phyloP scores from a whole-genome alignment of 495 filamentous ascomycete genomes.

The Annulohypoxylon bovei region DNA sequence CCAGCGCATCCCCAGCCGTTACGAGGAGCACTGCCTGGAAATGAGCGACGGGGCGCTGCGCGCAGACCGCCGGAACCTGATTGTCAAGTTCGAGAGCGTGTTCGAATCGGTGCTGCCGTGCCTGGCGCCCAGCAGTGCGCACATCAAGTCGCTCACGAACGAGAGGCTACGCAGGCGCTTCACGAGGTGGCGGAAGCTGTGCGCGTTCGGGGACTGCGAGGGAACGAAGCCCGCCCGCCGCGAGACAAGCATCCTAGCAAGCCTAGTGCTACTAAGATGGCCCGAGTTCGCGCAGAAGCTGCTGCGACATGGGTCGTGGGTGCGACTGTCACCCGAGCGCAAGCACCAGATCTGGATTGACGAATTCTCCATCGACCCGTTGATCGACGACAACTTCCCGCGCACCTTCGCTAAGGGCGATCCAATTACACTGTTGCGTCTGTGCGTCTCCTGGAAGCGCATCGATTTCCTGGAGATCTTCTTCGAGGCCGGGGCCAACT shows the following conservation, averaged over 20 bases:
- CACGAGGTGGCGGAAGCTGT: slow-evolving; percentile 23
- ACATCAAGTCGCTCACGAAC: slow-evolving; percentile 9
- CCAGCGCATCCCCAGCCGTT: slow-evolving; percentile 18
- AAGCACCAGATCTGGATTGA: slow-evolving; percentile 29
- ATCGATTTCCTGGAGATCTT: slow-evolving; percentile 31
- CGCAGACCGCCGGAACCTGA: slow-evolving; percentile 8
- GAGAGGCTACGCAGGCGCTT: background rate
- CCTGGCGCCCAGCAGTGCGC: slow-evolving; percentile 3
- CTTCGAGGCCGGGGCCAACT: slow-evolving; percentile 23
- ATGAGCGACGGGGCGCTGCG: slow-evolving; percentile 25
- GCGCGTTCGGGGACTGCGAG: background rate
- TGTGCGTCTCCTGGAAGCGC: slow-evolving; percentile 30
- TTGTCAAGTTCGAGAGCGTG: slow-evolving; percentile 10
- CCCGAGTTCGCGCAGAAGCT: slow-evolving; percentile 34
- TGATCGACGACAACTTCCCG: background rate
- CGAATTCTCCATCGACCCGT: slow-evolving; percentile 18
- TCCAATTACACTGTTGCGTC: slow-evolving; percentile 26
- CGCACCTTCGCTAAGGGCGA: background rate
- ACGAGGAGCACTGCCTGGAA: slow-evolving; percentile 38
- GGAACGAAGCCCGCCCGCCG: too few species aligned
- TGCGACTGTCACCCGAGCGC: background rate
- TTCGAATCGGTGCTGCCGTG: slow-evolving; percentile 23
- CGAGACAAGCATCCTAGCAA: slow-evolving; percentile 24
- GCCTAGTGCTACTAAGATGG: slow-evolving; percentile 32
- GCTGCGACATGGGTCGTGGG: slow-evolving; percentile 22